Evolutionary conservation across 1,284 basidiomycete genomes (phyloP).

Genomic region (Puccinia sorghi): DNA sequence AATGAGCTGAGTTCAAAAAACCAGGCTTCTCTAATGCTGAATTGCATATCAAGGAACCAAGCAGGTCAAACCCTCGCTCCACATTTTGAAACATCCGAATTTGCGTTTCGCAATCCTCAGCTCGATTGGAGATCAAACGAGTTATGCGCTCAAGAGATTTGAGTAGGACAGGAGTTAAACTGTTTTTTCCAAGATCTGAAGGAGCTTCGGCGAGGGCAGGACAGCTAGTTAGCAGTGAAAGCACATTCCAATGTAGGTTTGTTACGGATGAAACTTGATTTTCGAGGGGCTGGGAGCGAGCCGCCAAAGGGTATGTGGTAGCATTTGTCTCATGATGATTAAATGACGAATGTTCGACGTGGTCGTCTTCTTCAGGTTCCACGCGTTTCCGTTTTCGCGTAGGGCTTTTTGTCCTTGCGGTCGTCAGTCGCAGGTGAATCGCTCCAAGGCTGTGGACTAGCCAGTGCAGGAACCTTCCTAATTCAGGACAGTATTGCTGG

Average conservation of each 20-base stretch:
- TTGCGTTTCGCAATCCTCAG: conserved; percentile 8
- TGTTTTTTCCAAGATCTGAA: neutral
- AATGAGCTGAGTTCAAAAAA: conserved; percentile 11
- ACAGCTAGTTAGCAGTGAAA: conserved; percentile 29
- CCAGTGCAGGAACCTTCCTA: conserved; percentile 38
- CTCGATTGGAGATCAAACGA: conserved; percentile 3
- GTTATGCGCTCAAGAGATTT: conserved; percentile 39
- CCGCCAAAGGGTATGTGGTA: neutral
- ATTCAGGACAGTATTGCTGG: conserved; percentile 8
- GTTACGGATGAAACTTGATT: neutral
- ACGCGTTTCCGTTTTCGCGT: conserved; percentile 26
- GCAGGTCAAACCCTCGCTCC: conserved; percentile 42
- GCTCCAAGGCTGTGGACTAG: conserved; percentile 16
- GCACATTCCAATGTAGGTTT: neutral
- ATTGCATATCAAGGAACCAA: conserved; percentile 39
- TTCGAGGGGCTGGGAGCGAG: neutral
- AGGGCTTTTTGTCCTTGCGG: too few relatives aligned
- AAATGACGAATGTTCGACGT: neutral
- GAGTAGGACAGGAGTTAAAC: conserved; percentile 13
- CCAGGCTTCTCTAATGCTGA: neutral
- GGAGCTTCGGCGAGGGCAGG: conserved; percentile 12
- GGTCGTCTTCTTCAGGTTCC: conserved; percentile 2
- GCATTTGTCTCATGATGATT: neutral
- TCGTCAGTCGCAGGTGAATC: conserved; percentile 8
- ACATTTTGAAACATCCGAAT: conserved; percentile 18